Conservation (phyloP, 1,284 basidiomycete species). For the Amylostereum areolatum region DNA sequence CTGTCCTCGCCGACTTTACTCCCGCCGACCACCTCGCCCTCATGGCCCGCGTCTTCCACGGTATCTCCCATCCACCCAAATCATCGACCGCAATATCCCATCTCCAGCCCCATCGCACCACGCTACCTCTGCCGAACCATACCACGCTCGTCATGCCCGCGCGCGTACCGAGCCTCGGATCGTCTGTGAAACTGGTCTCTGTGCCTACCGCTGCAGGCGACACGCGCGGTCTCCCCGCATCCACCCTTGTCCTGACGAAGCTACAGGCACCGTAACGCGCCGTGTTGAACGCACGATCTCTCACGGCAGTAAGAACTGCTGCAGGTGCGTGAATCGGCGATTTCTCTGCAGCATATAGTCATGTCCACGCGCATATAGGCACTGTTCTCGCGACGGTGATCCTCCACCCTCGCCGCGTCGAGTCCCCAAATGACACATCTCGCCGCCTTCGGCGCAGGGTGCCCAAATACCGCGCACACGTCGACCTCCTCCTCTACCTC, state of each 20-base stretch:
- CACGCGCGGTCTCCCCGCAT: conserved; percentile 61
- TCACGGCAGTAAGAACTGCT: conserved; percentile 79
- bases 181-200: conserved; percentile 69
- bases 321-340: conserved; percentile 44
- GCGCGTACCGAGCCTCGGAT: conserved; percentile 38
- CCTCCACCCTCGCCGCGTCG: conserved; percentile 30
- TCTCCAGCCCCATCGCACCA: conserved; percentile 44
- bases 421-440: conserved; percentile 35
- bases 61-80: conserved; percentile 11
- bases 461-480: conserved; percentile 61
- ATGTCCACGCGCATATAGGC: conserved; percentile 33
- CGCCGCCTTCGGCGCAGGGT: conserved; percentile 74
- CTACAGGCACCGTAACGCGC: conserved; percentile 61
- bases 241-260: conserved; percentile 72
- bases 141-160: conserved; percentile 70
- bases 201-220: conserved; percentile 44
- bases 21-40: conserved; percentile 42
- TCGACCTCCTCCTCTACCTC: conserved; percentile 53
- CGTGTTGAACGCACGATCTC: conserved; percentile 66
- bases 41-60: conserved; percentile 49
- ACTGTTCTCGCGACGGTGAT: conserved; percentile 65
- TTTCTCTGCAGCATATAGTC: no score
- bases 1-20: conserved; percentile 32
- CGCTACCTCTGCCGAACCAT: conserved; percentile 44
- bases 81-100: conserved; percentile 8